phyloP scores from a whole-genome alignment of 345 rosid species.

The Moringa oleifera region DNA sequence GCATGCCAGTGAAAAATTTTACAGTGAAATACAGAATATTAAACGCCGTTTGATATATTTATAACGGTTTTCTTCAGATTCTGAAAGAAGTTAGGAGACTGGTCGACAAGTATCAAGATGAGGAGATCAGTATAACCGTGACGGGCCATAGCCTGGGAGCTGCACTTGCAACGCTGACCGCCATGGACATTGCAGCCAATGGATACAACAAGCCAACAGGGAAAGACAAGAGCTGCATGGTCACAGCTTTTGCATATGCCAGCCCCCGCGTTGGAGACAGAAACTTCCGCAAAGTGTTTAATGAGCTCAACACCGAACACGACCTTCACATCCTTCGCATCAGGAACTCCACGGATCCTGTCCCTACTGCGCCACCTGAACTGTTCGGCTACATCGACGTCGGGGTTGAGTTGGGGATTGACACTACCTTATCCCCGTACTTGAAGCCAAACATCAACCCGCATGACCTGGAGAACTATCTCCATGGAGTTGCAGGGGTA shows the following conservation, averaged over 20 bases:
- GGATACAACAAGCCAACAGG: constrained; percentile 16
- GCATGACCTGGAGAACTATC: constrained; percentile 17
- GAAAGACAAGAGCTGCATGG: not conserved
- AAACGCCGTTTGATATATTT: too few species aligned
- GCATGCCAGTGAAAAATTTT: not conserved
- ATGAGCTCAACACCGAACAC: too few species aligned
- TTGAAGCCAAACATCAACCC: not conserved
- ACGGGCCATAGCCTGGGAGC: constrained; percentile 21
- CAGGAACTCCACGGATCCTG: not conserved
- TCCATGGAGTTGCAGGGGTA: constrained; percentile 21
- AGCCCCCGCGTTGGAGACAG: constrained; percentile 16
- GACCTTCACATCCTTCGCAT: constrained; percentile 16
- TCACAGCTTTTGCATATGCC: constrained; percentile 16
- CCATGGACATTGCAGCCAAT: constrained; percentile 16
- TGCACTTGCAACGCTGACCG: constrained; percentile 21
- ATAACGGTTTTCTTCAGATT: not conserved
- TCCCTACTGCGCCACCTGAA: constrained; percentile 9
- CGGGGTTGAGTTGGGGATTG: constrained; percentile 14
- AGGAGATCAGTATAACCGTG: constrained; percentile 15
- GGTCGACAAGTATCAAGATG: constrained; percentile 8
- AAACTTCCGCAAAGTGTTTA: not conserved
- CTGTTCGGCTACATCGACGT: not conserved
- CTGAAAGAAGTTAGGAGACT: constrained; percentile 8
- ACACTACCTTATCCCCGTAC: constrained; percentile 8
- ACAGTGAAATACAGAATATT: too few species aligned